Percentiles rank a stretch among this genome's conserved stretches.
These are phyloP conservation scores for Podaxis sp. DNA, from an alignment of 768 basidiomycete genomes.

Conservation along the genomic window DNA sequence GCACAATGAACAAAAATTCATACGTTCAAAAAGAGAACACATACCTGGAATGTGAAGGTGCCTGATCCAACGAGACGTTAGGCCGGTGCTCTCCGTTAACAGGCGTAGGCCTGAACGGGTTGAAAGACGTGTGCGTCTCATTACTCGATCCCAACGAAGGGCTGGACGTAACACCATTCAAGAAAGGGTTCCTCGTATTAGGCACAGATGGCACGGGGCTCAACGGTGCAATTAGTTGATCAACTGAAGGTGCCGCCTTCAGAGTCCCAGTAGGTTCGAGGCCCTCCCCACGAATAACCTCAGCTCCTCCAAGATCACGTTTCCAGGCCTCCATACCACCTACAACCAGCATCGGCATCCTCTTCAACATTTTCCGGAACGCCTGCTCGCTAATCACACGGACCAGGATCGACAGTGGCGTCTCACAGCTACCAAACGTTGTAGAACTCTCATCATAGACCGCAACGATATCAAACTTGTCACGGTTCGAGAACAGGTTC, in stretches of 20 bases:
- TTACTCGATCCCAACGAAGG: not conserved
- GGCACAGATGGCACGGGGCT: conserved; percentile 5
- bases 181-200: conserved; percentile 28
- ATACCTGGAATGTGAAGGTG: conserved; percentile 43
- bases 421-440: conserved; percentile 43
- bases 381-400: conserved; percentile 72
- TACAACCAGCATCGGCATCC: conserved; percentile 78
- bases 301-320: conserved; percentile 45
- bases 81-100: conserved; percentile 26
- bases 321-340: conserved; percentile 89
- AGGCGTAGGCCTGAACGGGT: conserved; percentile 19
- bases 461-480: conserved; percentile 86
- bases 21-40: conserved; percentile 9
- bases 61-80: conserved; percentile 41
- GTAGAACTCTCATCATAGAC: conserved; percentile 76
- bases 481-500: conserved; percentile 77
- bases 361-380: conserved; percentile 68
- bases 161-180: conserved; percentile 13
- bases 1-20: not conserved
- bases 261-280: not conserved
- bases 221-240: not conserved
- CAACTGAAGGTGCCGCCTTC: conserved; percentile 20
- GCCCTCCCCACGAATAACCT: conserved; percentile 24
- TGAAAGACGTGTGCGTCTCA: not conserved
- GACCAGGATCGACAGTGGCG: conserved; percentile 60